Conservation (phyloP, 306 rosid genomes). For the Quercus alba region DNA sequence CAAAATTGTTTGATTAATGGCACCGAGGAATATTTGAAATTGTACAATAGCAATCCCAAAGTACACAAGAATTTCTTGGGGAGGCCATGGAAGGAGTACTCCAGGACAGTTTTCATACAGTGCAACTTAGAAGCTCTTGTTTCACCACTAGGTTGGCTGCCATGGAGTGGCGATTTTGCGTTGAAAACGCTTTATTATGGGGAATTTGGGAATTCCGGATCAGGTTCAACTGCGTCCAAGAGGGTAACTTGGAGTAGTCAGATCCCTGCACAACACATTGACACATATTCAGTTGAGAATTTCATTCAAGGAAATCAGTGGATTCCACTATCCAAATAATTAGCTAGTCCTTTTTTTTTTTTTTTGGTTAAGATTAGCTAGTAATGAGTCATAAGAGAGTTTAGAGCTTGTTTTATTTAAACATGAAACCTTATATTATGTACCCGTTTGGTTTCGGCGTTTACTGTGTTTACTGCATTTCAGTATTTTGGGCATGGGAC, state of each 20-base stretch:
- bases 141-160: constrained; percentile 64
- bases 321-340: constrained; percentile 39
- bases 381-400: no score
- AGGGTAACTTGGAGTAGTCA: constrained; percentile 68
- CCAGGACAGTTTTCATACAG: constrained; percentile 62
- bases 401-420: no score
- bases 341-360: constrained; percentile 1
- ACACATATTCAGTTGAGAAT: constrained; percentile 51
- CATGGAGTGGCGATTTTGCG: constrained; percentile 65
- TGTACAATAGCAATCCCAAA: constrained; percentile 56
- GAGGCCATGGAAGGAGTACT: constrained; percentile 92
- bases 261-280: constrained; percentile 50
- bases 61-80: constrained; percentile 85
- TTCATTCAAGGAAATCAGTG: constrained; percentile 88
- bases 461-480: no score
- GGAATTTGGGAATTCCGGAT: constrained; percentile 56
- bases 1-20: constrained; percentile 68
- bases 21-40: constrained; percentile 60
- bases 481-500: no score
- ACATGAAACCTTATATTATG: no score
- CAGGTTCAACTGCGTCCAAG: constrained; percentile 37
- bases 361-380: no score
- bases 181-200: constrained; percentile 77
- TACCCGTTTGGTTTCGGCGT: no score
- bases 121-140: constrained; percentile 50